These are phyloP conservation scores for Backusella tuberculispora DNA, from an alignment of 192 early-diverging fungal genomes.

Conservation along the genomic window DNA sequence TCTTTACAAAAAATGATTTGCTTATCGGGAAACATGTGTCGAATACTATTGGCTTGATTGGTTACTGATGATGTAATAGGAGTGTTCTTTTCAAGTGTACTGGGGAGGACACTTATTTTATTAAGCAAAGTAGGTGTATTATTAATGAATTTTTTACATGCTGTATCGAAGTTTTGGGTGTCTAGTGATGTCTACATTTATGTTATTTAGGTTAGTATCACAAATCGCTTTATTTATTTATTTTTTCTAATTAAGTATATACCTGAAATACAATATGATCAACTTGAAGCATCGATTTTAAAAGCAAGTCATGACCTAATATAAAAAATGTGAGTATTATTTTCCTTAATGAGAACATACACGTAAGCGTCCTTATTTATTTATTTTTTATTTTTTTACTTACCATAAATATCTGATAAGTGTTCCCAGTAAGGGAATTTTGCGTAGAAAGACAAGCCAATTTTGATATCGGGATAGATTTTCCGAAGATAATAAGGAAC, in stretches of 20 bases:
- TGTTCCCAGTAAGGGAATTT: slow-evolving; percentile 1
- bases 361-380: neutral
- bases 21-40: slow-evolving; percentile 5
- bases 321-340: neutral
- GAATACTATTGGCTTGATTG: neutral
- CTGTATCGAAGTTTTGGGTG: neutral
- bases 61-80: neutral
- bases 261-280: slow-evolving; percentile 8
- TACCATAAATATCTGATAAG: neutral
- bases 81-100: neutral
- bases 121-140: neutral
- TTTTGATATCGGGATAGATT: slow-evolving; percentile 17
- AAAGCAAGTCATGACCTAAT: slow-evolving; percentile 1
- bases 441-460: neutral
- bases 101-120: neutral
- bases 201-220: neutral
- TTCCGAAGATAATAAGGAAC: slow-evolving; percentile 13
- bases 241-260: neutral
- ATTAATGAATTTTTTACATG: slow-evolving; percentile 10
- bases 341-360: neutral
- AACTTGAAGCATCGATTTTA: neutral
- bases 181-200: slow-evolving; percentile 9
- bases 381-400: neutral
- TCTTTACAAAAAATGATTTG: slow-evolving; percentile 5
- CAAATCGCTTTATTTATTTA: neutral